Evolutionary conservation across 768 basidiomycete species (phyloP).

Genomic region (Boletus tomentosulus): DNA sequence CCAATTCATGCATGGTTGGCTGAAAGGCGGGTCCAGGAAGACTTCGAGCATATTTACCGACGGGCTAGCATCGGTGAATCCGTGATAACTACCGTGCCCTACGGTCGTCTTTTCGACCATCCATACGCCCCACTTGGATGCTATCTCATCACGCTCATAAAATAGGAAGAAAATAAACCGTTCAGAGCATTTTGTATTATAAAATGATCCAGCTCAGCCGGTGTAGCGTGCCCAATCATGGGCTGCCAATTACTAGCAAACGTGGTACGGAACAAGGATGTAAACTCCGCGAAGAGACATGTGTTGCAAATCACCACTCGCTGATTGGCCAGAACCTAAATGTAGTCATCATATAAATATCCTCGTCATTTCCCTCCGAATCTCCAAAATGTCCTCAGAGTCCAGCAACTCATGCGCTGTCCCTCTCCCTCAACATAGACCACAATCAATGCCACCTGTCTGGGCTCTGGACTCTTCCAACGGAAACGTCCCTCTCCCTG

Average conservation of each 20-base stretch:
- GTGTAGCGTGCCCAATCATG: background rate
- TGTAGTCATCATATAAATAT: slow-evolving; percentile 8
- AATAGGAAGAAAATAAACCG: background rate
- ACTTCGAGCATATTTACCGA: background rate
- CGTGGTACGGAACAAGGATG: background rate
- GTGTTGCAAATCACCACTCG: slow-evolving; percentile 9
- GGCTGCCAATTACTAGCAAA: background rate
- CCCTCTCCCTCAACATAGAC: slow-evolving; percentile 15
- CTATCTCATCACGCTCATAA: background rate
- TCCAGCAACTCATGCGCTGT: slow-evolving; percentile 12
- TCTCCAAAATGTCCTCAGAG: slow-evolving; percentile 17
- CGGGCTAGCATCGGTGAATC: background rate
- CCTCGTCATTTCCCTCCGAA: background rate
- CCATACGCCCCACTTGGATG: background rate
- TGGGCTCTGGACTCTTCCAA: slow-evolving; percentile 57
- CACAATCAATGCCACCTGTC: slow-evolving; percentile 45
- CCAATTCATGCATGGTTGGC: too few species aligned
- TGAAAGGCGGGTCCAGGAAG: too few species aligned
- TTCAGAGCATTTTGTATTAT: too few species aligned
- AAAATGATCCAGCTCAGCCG: background rate
- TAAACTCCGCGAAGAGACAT: background rate
- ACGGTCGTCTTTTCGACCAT: background rate
- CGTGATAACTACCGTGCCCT: background rate
- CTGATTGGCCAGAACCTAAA: slow-evolving; percentile 8
- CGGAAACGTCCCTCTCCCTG: slow-evolving; percentile 42